Base-by-base conservation (phyloP, 164 flowering plant genomes). In the Kingdonia uniflora region DNA sequence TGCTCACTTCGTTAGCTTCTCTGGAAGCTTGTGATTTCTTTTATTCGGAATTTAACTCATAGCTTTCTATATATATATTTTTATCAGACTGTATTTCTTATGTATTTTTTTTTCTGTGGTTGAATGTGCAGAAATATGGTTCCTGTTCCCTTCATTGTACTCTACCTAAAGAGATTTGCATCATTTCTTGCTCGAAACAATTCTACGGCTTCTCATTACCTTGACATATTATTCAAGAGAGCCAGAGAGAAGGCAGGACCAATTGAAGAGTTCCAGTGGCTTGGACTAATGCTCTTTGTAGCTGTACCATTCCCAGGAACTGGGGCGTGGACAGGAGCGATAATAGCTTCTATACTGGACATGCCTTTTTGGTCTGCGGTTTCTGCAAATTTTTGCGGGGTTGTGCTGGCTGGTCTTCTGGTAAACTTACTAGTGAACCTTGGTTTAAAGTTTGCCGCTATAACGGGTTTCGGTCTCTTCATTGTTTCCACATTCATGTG, bases 291-390 rank as follows among this genome's bases (percentile, higher is more conserved):
- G 99, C 75, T 92, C 49, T 92, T 92, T 68, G 95, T 92, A 59
- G 99, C 95, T 11, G 95, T 92, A 60, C 99, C 97, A 29, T 92
- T 92, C 41, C 99, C 96, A 39, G 97, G 99, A 49, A 92, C 99
- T 1, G 99, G 99, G 49, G 99, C 95, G 15, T 88, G 96, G 96
- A 84, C 96, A 2, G 99, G 95, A 42, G 99, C 99, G 52, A 56
- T 88, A 43, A 75, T 92, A 44, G 89, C 97, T 49, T 85, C 96
- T 8, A 55, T 92, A 52, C 82, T 92, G 11, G 92, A 86, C 56
- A 81, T 92, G 95, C 92, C 95, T 11, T 86, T 88, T 60, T 92
- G 92, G 99, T 55, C 82, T 39, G 99, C 75, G 39, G 37, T 84
- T 6, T 70, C 92, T 15, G 87, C 96, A 0, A 84, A 87, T 64